These are phyloP conservation scores for Musa troglodytarum DNA, from an alignment of 176 grass and related monocot genomes.

Conservation along the genomic window DNA sequence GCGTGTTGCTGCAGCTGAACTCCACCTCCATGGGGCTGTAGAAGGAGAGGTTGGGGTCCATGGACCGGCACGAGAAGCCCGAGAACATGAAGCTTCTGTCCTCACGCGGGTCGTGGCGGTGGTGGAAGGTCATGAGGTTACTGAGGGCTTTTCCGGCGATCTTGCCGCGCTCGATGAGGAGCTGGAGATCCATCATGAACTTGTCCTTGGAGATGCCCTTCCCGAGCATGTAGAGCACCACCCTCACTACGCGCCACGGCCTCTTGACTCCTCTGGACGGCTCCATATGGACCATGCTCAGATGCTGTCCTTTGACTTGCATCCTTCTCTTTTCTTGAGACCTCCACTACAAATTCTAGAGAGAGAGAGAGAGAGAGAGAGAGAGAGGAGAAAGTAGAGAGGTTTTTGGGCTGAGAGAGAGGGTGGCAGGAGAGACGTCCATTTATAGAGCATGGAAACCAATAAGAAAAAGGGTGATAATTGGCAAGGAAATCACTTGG, in stretches of 20 bases:
- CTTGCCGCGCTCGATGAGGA: constrained; percentile 61
- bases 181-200: constrained; percentile 65
- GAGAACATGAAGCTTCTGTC: not conserved
- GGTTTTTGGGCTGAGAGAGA: not conserved
- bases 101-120: not conserved
- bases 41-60: constrained; percentile 32
- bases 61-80: constrained; percentile 26
- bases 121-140: constrained; percentile 36
- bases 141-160: constrained; percentile 64
- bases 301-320: not conserved
- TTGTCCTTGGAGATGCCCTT: constrained; percentile 68
- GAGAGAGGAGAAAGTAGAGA: not conserved
- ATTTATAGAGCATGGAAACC: not conserved
- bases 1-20: constrained; percentile 91
- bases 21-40: constrained; percentile 53
- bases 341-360: not conserved
- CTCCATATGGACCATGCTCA: constrained; percentile 10
- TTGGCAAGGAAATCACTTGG: too few relatives aligned
- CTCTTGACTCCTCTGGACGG: constrained; percentile 33
- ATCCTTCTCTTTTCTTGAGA: constrained; percentile 9
- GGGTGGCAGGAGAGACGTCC: not conserved
- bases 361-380: not conserved
- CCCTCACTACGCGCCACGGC: constrained; percentile 52
- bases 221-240: constrained; percentile 74
- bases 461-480: too few relatives aligned